phyloP scores from a whole-genome alignment of 768 basidiomycete species.

The Auricularia sp. region DNA sequence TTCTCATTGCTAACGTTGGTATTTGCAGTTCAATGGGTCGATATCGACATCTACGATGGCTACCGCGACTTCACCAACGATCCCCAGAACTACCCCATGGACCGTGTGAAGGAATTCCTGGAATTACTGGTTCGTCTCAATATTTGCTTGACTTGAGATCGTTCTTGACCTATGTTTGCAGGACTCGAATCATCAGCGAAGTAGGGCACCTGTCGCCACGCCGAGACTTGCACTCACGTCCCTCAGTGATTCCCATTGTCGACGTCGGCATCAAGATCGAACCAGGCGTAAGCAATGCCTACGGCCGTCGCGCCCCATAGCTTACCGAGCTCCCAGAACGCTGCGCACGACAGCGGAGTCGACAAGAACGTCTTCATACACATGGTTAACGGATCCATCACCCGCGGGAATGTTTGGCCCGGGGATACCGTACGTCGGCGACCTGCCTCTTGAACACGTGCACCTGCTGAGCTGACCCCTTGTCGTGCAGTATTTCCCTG shows the following conservation, averaged over 20 bases:
- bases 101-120: constrained; percentile 13
- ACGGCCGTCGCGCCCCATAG: constrained; percentile 22
- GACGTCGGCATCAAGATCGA: constrained; percentile 52
- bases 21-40: constrained; percentile 1
- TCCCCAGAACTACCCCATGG: constrained; percentile 18
- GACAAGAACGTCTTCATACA: constrained; percentile 56
- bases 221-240: background rate
- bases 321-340: constrained; percentile 35
- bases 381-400: constrained; percentile 63
- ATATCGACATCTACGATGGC: constrained; percentile 14
- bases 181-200: constrained; percentile 40
- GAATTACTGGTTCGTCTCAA: background rate
- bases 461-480: background rate
- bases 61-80: constrained; percentile 18
- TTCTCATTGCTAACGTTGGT: too few species aligned
- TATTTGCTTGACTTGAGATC: background rate
- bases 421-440: constrained; percentile 47
- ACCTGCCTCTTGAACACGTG: constrained; percentile 8
- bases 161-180: constrained; percentile 8
- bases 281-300: constrained; percentile 51
- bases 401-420: constrained; percentile 70
- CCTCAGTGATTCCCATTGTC: constrained; percentile 43
- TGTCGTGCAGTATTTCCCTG: constrained; percentile 39
- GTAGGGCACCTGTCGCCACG: constrained; percentile 15
- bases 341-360: constrained; percentile 52